phyloP scores from a whole-genome alignment of 768 basidiomycete genomes.

The Daedaleopsis nitida region DNA sequence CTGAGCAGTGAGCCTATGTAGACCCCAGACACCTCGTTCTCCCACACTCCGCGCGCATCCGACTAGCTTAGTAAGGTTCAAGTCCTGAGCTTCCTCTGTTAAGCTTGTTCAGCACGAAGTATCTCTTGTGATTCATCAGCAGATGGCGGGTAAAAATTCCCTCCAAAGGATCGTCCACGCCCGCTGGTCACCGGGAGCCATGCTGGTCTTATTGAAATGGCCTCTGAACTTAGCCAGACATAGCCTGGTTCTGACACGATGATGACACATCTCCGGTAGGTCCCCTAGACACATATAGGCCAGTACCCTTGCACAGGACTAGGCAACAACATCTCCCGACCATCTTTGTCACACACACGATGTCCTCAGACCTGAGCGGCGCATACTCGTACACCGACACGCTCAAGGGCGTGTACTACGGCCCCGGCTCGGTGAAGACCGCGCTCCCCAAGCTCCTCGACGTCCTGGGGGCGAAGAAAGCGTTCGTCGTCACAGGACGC shows the following conservation, averaged over 20 bases:
- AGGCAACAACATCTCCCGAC: neutral
- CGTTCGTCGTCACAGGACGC: conserved; percentile 71
- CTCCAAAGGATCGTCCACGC: too few species aligned
- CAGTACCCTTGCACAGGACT: neutral
- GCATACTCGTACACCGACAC: conserved; percentile 70
- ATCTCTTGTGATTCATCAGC: too few species aligned
- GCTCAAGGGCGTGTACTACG: conserved; percentile 70
- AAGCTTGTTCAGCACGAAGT: too few species aligned
- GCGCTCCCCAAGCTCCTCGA: conserved; percentile 66
- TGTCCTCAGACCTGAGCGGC: conserved; percentile 41
- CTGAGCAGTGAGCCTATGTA: too few species aligned
- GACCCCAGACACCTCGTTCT: too few species aligned
- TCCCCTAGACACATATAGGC: neutral
- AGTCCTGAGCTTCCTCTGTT: too few species aligned
- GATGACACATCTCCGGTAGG: neutral
- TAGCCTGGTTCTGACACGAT: neutral
- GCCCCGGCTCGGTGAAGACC: conserved; percentile 63
- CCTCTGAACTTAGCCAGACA: too few species aligned
- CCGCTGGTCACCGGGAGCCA: too few species aligned
- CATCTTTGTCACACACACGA: neutral
- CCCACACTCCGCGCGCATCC: too few species aligned
- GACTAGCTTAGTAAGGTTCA: too few species aligned
- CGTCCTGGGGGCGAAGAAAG: conserved; percentile 58
- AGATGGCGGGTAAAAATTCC: too few species aligned
- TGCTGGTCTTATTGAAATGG: too few species aligned